Evolutionary conservation across 73 alveolate genomes (phyloP), one percentile per base, ranked within the genome.

Genomic region (Stentor roeselii): DNA sequence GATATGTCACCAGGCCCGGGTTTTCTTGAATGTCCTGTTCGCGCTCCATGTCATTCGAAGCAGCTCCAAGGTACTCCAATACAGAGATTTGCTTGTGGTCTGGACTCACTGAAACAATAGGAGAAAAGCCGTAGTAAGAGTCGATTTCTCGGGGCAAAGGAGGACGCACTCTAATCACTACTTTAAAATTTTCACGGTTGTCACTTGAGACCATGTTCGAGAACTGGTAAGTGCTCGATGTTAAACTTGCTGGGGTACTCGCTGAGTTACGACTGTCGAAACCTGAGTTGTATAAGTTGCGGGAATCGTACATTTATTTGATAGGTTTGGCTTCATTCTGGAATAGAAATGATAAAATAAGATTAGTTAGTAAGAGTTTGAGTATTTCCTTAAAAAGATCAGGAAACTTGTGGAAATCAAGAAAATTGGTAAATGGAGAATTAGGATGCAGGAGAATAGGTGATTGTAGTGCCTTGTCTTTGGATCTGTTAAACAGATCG

Each of bases 111-210:
- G 88, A 40, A 3, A 86, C 91, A 78, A 93, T 91, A 14, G 98
- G 82, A 67, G 95, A 94, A 60, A 93, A 91, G 40, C 93, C 94
- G 6, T 91, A 76, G 27, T 84, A 78, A 41, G 89, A 89, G 39
- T 92, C 94, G 74, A 82, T 88, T 78, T 93, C 98, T 77, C 97
- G 60, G 61, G 93, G 88, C 75, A 93, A 60, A 0, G 98, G 98
- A 4, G 98, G 98, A 42, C 98, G 87, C 3, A 92, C 88, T 82
- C 98, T 82, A 38, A 93, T 92, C 36, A 82, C 93, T 2, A 93
- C 98, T 83, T 90, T 89, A 59, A 93, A 88, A 78, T 91, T 91
- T 67, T 92, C 97, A 38, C 37, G n/a, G 11, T 67, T 32, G 37
- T 2, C 37, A 40, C 34, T 67, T n/a, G 37, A 67, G 34, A 11